Evolutionary conservation across 2,329 filamentous ascomycete species (phyloP).

Genomic region (Myrmaecium sp.): DNA sequence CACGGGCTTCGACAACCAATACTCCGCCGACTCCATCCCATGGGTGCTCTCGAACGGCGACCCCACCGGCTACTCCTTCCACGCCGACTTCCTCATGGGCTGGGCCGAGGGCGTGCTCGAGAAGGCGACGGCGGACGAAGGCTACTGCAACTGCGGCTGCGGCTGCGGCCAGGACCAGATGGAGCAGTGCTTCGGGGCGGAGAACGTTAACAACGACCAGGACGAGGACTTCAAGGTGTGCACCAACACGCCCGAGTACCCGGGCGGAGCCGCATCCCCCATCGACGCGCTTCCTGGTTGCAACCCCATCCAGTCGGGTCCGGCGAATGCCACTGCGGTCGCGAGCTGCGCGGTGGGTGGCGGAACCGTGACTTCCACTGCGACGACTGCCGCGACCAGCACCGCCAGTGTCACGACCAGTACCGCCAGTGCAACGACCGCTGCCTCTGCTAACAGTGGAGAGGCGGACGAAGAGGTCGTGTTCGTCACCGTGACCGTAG

Average conservation of each 20-base stretch:
- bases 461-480: no score
- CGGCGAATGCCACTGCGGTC: constrained; percentile 12
- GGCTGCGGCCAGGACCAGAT: constrained; percentile 18
- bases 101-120: constrained; percentile 20
- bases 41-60: constrained; percentile 21
- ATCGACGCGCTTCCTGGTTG: constrained; percentile 19
- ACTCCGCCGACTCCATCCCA: constrained; percentile 12
- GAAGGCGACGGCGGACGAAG: constrained; percentile 15
- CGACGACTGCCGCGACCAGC: no score
- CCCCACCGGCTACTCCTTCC: constrained; percentile 19
- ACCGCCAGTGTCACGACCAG: no score
- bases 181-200: constrained; percentile 19
- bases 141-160: constrained; percentile 21
- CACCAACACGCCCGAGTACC: constrained; percentile 8
- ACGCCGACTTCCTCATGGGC: constrained; percentile 21
- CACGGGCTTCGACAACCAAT: constrained; percentile 16
- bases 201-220: constrained; percentile 16
- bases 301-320: constrained; percentile 21
- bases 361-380: no score
- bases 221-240: constrained; percentile 14
- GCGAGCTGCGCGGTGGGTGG: constrained; percentile 1
- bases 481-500: no score
- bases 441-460: no score
- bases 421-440: no score
- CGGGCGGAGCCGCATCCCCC: constrained; percentile 7